These are phyloP conservation scores for Cicer arietinum DNA, from an alignment of 306 rosid genomes.

Conservation along the genomic window DNA sequence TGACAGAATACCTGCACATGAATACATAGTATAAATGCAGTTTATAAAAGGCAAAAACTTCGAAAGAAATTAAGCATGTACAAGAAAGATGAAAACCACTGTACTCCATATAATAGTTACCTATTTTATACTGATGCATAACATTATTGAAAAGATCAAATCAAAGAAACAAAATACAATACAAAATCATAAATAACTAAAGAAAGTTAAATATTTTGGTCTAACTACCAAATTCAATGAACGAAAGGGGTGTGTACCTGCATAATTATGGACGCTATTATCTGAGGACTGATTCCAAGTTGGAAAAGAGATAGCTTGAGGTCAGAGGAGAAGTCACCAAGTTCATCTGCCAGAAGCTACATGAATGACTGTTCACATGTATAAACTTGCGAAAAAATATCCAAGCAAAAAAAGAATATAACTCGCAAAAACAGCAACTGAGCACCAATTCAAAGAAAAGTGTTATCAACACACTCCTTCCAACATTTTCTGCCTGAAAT, in stretches of 20 bases:
- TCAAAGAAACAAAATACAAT: background rate
- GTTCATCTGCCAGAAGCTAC: constrained; percentile 86
- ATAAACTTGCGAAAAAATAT: constrained; percentile 45
- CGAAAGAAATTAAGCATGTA: constrained; percentile 20
- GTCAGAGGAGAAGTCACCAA: constrained; percentile 83
- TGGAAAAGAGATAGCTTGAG: constrained; percentile 95
- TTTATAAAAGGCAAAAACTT: constrained; percentile 24
- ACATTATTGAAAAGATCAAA: constrained; percentile 3
- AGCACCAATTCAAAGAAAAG: constrained; percentile 7
- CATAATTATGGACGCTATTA: constrained; percentile 92
- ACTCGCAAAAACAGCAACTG: constrained; percentile 7
- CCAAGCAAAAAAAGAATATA: constrained; percentile 16
- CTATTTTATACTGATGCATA: background rate
- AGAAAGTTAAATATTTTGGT: constrained; percentile 20
- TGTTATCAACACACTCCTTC: background rate
- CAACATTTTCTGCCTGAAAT: background rate
- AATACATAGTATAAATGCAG: constrained; percentile 32
- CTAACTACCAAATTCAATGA: constrained; percentile 19
- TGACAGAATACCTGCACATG: constrained; percentile 82
- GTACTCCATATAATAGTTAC: constrained; percentile 3
- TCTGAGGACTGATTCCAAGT: constrained; percentile 99
- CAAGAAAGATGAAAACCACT: constrained; percentile 32
- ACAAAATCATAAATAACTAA: constrained; percentile 14
- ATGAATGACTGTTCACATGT: constrained; percentile 46
- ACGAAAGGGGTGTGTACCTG: constrained; percentile 65